Evolutionary conservation across 805 yeast genomes (phyloP).

Genomic region (Candida sakaeoensis): DNA sequence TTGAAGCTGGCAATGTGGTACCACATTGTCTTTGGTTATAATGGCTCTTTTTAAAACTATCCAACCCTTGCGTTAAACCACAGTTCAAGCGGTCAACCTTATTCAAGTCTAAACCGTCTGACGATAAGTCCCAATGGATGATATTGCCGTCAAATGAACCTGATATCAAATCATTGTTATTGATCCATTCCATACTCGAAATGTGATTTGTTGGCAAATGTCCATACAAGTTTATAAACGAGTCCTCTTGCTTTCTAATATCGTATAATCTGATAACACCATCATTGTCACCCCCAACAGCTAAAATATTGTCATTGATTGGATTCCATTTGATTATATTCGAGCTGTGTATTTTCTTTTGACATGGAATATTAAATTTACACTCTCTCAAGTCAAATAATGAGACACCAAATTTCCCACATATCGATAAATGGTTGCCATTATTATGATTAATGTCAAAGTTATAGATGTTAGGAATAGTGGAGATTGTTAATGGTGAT

Average conservation of each 20-base stretch:
- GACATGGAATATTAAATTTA: conserved; percentile 30
- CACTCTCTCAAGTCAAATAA: conserved; percentile 64
- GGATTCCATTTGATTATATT: conserved; percentile 62
- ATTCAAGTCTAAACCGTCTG: conserved; percentile 10
- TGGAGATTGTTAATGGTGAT: conserved; percentile 52
- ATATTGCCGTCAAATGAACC: conserved; percentile 65
- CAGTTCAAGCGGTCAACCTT: conserved; percentile 23
- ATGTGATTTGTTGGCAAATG: conserved; percentile 45
- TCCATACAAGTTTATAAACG: conserved; percentile 51
- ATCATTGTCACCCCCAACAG: conserved; percentile 56
- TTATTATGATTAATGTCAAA: conserved; percentile 42
- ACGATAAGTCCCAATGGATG: conserved; percentile 60
- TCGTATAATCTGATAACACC: conserved; percentile 71
- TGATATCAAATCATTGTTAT: conserved; percentile 46
- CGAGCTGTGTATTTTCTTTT: conserved; percentile 22
- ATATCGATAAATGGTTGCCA: conserved; percentile 46
- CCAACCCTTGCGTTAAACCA: conserved; percentile 44
- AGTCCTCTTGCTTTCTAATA: conserved; percentile 51
- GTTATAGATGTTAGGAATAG: conserved; percentile 45
- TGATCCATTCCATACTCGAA: conserved; percentile 59
- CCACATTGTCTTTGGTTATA: conserved; percentile 53
- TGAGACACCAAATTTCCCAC: conserved; percentile 73
- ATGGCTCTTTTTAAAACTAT: conserved; percentile 34
- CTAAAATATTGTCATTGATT: conserved; percentile 54
- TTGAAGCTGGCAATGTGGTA: conserved; percentile 58